Base-by-base conservation (phyloP, 106 monocot species). In the Ottelia alismoides region DNA sequence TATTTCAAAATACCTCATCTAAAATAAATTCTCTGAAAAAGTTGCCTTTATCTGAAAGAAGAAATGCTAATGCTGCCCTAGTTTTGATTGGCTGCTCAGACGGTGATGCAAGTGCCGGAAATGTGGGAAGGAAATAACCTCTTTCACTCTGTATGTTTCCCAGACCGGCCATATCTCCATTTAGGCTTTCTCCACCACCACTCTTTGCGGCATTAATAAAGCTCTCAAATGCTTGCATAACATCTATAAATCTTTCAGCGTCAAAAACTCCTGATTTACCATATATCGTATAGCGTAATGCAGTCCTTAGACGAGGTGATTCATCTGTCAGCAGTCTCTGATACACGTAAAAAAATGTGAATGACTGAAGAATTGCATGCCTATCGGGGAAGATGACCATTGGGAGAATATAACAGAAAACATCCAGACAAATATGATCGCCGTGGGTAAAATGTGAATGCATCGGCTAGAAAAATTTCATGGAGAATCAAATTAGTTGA, bases 181-280 rank as follows among this genome's bases (percentile, higher is more conserved):
- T 85, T 47, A 89, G 52, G 5, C 58, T 55, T 60, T 96, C 96
- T 7, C 96, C 96, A 28, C 96, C 96, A 21, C 96, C 96, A 68
- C 96, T 96, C 74, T 89, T 96, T 60, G 96, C 96, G 40, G 96
- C 96, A 45, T 55, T 71, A 30, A 96, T 79, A 28, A 96, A 96
- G 70, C 70, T 96, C 52, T 96, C 96, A 65, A 96, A 96, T 44
- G 96, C 96, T 82, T 85, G 96, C 96, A 96, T 96, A 16, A 96
- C 85, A 76, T 96, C 96, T 45, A 96, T 96, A 54, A 96, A 96
- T 69, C 89, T 79, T 55, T 96, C 96, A 16, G 96, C 96, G 63
- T 96, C 85, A 66, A 96, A 96, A 29, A 89, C 96, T 28, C 88
- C 96, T n/a, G 79, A 67, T 69, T 89, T 96, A 46, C 96, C 96